A percentile compares a stretch with the other conserved stretches of the same genome.
These are phyloP conservation scores for Leptographium wingfieldii DNA, from an alignment of 2,329 filamentous ascomycete species.

Conservation along the genomic window DNA sequence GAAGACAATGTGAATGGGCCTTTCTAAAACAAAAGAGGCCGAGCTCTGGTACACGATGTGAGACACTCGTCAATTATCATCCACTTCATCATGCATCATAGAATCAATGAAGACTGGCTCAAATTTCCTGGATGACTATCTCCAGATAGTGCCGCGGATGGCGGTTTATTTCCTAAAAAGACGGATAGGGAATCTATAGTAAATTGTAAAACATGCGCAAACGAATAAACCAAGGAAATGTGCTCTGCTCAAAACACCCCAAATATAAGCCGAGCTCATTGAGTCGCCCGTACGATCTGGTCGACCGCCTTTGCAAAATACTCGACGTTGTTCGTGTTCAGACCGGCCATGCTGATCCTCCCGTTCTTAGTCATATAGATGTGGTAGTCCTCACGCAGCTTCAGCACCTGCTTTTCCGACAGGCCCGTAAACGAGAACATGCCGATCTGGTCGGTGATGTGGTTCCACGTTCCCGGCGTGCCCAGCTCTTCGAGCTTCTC, in stretches of 20 bases:
- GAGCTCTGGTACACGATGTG: too few species aligned
- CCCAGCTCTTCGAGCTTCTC: conserved; percentile 69
- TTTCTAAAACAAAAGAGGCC: background rate
- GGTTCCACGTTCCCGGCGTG: conserved; percentile 87
- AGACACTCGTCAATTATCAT: too few species aligned
- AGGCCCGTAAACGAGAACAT: conserved; percentile 96
- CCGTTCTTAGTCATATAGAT: conserved; percentile 97
- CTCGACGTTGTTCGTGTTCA: conserved; percentile 84
- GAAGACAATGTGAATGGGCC: background rate
- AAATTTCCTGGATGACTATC: background rate
- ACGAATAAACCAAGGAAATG: background rate
- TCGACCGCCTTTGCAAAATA: conserved; percentile 88
- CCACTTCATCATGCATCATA: too few species aligned
- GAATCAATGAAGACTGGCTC: background rate
- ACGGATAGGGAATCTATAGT: background rate
- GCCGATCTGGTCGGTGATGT: conserved; percentile 97
- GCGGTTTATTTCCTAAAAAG: background rate
- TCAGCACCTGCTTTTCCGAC: conserved; percentile 58
- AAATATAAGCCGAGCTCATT: background rate
- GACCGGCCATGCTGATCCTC: conserved; percentile 94
- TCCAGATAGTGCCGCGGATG: background rate
- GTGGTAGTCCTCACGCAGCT: conserved; percentile 57
- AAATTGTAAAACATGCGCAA: background rate
- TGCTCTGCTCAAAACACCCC: background rate
- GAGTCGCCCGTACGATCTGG: conserved; percentile 55